These are phyloP conservation scores for Penicillium macrosclerotiorum DNA, from an alignment of 495 filamentous ascomycete species.

Conservation along the genomic window DNA sequence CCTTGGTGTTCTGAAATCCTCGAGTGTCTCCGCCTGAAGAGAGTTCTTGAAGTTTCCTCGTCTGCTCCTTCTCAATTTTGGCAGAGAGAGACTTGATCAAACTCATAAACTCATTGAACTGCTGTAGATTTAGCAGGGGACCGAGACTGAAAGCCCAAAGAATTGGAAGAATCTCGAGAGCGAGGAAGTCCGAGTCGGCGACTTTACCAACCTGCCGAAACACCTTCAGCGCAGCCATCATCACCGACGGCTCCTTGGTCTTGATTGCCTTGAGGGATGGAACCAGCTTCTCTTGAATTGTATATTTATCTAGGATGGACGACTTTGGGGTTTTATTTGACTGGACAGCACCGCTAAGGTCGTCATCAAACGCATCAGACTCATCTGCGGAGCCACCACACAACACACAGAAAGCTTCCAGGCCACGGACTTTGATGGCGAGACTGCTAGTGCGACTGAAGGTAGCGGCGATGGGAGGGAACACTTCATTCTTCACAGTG, in stretches of 20 bases:
- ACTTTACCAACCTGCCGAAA: slow-evolving; percentile 76
- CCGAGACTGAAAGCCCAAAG: slow-evolving; percentile 92
- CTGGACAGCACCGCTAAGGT: slow-evolving; percentile 63
- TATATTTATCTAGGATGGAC: slow-evolving; percentile 91
- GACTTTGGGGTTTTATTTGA: slow-evolving; percentile 53
- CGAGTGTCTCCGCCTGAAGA: slow-evolving; percentile 48
- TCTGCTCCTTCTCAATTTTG: slow-evolving; percentile 84
- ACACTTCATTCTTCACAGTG: slow-evolving; percentile 93
- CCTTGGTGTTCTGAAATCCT: slow-evolving; percentile 35
- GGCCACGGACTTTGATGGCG: slow-evolving; percentile 85
- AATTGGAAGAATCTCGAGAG: slow-evolving; percentile 82
- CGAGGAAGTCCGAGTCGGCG: slow-evolving; percentile 89
- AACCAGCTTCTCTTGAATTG: slow-evolving; percentile 93
- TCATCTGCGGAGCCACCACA: slow-evolving; percentile 65
- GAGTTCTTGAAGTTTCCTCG: slow-evolving; percentile 80
- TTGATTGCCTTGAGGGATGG: slow-evolving; percentile 90
- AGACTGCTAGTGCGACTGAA: slow-evolving; percentile 92
- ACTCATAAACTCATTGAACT: slow-evolving; percentile 86
- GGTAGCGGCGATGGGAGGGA: slow-evolving; percentile 82
- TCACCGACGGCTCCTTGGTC: slow-evolving; percentile 94
- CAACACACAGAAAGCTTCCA: slow-evolving; percentile 85
- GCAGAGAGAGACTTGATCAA: slow-evolving; percentile 77
- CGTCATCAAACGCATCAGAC: slow-evolving; percentile 54
- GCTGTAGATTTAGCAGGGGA: slow-evolving; percentile 77
- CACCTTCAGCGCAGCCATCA: slow-evolving; percentile 88